phyloP scores from a whole-genome alignment of 768 basidiomycete genomes.

The Brasilioporus rufonigricans region DNA sequence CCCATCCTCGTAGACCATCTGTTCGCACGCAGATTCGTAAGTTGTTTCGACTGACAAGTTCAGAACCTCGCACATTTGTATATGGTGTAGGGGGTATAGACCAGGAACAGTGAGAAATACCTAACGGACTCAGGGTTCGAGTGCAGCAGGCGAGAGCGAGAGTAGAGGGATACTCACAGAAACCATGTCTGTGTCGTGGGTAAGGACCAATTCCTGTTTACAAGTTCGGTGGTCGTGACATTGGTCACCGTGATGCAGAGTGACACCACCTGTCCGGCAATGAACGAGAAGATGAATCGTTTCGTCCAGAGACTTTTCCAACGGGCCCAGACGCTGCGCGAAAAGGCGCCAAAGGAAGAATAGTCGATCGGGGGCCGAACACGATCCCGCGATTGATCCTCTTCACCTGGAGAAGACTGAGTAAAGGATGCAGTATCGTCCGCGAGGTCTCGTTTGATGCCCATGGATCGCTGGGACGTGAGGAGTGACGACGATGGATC shows the following conservation, averaged over 20 bases:
- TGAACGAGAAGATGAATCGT: conserved; percentile 63
- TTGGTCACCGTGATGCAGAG: conserved; percentile 89
- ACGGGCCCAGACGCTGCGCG: conserved; percentile 49
- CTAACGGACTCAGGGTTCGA: conserved; percentile 35
- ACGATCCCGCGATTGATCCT: not conserved
- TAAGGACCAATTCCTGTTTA: conserved; percentile 63
- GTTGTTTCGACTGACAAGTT: not conserved
- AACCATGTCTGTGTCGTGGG: conserved; percentile 85
- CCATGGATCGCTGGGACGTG: conserved; percentile 22
- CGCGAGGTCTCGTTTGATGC: conserved; percentile 21
- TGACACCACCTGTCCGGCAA: conserved; percentile 82
- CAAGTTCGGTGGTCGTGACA: conserved; percentile 80
- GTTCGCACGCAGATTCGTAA: not conserved
- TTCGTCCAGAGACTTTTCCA: conserved; percentile 79
- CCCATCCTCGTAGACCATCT: conserved; percentile 89
- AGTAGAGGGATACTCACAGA: conserved; percentile 54
- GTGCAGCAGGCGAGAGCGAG: not conserved
- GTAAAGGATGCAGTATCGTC: conserved; percentile 8
- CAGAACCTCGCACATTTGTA: conserved; percentile 62
- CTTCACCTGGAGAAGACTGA: not conserved
- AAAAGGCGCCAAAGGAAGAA: conserved; percentile 55
- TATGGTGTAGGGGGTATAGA: conserved; percentile 88
- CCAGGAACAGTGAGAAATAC: conserved; percentile 71
- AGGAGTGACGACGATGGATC: not conserved
- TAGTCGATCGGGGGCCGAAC: conserved; percentile 64